Base-by-base conservation (phyloP, 768 basidiomycete species). In the Strobilomyces dryophilus region DNA sequence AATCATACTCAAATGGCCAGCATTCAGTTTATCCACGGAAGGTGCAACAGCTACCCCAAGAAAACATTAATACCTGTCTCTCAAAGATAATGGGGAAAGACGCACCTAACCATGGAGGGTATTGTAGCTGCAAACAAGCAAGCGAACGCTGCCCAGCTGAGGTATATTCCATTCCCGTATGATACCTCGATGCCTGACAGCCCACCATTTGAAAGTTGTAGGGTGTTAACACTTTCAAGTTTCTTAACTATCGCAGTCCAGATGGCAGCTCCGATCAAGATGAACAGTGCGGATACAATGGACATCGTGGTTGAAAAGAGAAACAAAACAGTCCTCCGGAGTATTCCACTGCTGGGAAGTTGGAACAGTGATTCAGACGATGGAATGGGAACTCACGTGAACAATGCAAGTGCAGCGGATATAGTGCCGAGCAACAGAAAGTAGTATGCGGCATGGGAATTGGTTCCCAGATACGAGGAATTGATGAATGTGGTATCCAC, bases 221-320 rank as follows among this genome's bases (percentile, higher is more conserved):
- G 58, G 26, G 70, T 63, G 61, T 90, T 90, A 56, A 92, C 73
- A 15, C 71, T 70, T 61, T 83, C 74, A 1, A 79, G 73, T 61
- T 84, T 85, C 58, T 83, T 79, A 47, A 92, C 76, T 47, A 89
- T 74, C 42, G 82, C 78, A 5, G 90, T 90, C 90, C 90, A 92
- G 54, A 91, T 82, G 42, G 80, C 77, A 15, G 83, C 83, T 24
- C 81, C 87, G 39, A 85, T 81, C 45, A 92, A 74, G 44, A 90
- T 66, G 49, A 89, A 75, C 11, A 87, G 41, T 49, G 80, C 79
- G 29, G 83, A 82, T 17, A 84, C 52, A 46, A 84, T 67, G 14
- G 87, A 79, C 60, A 86, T 79, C 1, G 78, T 66, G 5, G 85
- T 79, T 4, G 90, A 89, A 24, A 82, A 53, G 61, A 89, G 73